These are phyloP conservation scores for Peltaster fructicola DNA, from an alignment of 2,329 filamentous ascomycete genomes.

Conservation along the genomic window DNA sequence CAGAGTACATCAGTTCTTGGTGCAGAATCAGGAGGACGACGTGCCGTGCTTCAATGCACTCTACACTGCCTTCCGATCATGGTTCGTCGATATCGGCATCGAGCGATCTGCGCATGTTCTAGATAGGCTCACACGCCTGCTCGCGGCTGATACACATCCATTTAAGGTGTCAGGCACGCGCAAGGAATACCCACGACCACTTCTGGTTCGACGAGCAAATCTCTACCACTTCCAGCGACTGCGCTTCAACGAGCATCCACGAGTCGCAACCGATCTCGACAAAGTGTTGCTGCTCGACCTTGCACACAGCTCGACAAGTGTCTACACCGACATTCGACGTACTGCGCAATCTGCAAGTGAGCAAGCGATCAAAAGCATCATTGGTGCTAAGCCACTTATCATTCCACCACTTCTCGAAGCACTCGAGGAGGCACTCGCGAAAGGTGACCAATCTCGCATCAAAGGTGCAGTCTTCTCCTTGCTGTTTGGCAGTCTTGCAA, in stretches of 20 bases:
- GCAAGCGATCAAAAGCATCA: slow-evolving; percentile 78
- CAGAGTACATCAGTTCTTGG: slow-evolving; percentile 68
- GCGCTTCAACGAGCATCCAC: slow-evolving; percentile 77
- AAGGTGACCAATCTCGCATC: slow-evolving; percentile 73
- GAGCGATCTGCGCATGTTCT: slow-evolving; percentile 87
- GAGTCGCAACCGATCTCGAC: slow-evolving; percentile 80
- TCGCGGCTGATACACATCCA: slow-evolving; percentile 70
- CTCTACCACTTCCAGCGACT: slow-evolving; percentile 90
- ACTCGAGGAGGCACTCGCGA: slow-evolving; percentile 59
- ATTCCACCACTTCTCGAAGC: slow-evolving; percentile 73
- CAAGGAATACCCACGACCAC: slow-evolving; percentile 78
- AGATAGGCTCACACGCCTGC: slow-evolving; percentile 68
- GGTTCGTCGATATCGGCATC: slow-evolving; percentile 95
- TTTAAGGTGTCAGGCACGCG: slow-evolving; percentile 89
- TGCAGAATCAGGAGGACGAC: slow-evolving; percentile 76
- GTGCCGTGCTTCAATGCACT: slow-evolving; percentile 87
- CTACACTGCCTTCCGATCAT: slow-evolving; percentile 82
- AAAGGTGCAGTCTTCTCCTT: slow-evolving; percentile 89
- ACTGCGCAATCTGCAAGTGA: slow-evolving; percentile 85
- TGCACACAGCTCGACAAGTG: slow-evolving; percentile 72
- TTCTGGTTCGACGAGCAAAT: slow-evolving; percentile 84
- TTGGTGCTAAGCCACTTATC: slow-evolving; percentile 73
- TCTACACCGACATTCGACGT: slow-evolving; percentile 89
- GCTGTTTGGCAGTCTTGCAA: slow-evolving; percentile 71
- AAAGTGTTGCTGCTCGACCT: slow-evolving; percentile 71